These are phyloP conservation scores for Cyberlindnera suaveolens DNA, from an alignment of 805 yeast species.

Conservation along the genomic window DNA sequence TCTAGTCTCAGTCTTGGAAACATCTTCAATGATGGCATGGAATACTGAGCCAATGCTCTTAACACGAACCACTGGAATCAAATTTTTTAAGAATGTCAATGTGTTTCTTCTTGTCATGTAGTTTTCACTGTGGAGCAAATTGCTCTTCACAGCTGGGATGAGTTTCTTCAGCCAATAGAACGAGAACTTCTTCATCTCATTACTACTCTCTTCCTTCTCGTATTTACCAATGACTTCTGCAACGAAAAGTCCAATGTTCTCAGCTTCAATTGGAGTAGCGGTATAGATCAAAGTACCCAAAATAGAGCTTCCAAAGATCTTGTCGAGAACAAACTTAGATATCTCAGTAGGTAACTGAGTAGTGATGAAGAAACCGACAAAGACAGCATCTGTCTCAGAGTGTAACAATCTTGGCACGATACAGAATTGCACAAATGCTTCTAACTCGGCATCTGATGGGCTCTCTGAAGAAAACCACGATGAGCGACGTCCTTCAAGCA, in stretches of 20 bases:
- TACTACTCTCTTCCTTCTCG: slow-evolving; percentile 27
- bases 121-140: slow-evolving; percentile 34
- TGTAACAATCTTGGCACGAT: slow-evolving; percentile 70
- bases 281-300: slow-evolving; percentile 59
- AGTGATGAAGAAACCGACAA: slow-evolving; percentile 53
- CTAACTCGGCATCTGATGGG: slow-evolving; percentile 19
- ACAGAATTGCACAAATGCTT: slow-evolving; percentile 52
- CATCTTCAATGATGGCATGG: slow-evolving; percentile 38
- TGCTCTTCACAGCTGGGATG: slow-evolving; percentile 24
- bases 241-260: slow-evolving; percentile 72
- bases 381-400: slow-evolving; percentile 80
- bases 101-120: slow-evolving; percentile 80
- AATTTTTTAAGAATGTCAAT: slow-evolving; percentile 66
- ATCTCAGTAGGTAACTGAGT: slow-evolving; percentile 38
- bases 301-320: slow-evolving; percentile 41
- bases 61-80: slow-evolving; percentile 49
- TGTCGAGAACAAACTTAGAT: slow-evolving; percentile 35
- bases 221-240: slow-evolving; percentile 45
- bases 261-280: slow-evolving; percentile 71
- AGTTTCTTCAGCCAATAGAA: slow-evolving; percentile 51
- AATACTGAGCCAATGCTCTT: slow-evolving; percentile 58
- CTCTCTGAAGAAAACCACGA: slow-evolving; percentile 33
- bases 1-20: slow-evolving; percentile 51
- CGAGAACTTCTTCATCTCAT: slow-evolving; percentile 32
- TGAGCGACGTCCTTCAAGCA: slow-evolving; percentile 26